These are phyloP conservation scores for Fusarium agapanthi DNA, from an alignment of 2,329 filamentous ascomycete species.

Conservation along the genomic window DNA sequence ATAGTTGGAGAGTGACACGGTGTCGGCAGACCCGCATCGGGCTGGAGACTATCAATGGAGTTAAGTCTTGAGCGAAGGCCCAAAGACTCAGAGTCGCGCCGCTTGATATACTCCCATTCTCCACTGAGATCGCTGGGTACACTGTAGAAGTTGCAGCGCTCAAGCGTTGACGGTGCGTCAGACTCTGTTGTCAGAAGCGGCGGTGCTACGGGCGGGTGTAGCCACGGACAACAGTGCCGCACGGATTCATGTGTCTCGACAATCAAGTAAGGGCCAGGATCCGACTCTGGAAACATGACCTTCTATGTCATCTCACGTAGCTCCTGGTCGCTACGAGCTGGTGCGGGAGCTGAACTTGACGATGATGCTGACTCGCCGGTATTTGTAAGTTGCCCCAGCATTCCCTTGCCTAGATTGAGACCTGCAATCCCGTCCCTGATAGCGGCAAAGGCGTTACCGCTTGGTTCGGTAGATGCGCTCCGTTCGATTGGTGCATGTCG, in stretches of 20 bases:
- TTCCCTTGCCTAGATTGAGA: conserved; percentile 58
- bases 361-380: conserved; percentile 36
- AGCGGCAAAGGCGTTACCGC: conserved; percentile 53
- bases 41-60: not conserved
- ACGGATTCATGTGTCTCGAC: conserved; percentile 44
- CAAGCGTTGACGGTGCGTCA: not conserved
- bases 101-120: conserved; percentile 32
- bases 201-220: not conserved
- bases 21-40: not conserved
- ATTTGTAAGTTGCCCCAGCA: conserved; percentile 49
- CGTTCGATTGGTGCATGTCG: conserved; percentile 51
- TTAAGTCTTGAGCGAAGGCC: not conserved
- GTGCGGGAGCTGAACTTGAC: conserved; percentile 22
- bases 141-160: conserved; percentile 12
- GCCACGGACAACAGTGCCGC: conserved; percentile 13
- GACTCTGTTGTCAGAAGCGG: conserved; percentile 10
- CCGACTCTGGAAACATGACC: conserved; percentile 49
- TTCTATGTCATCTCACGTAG: conserved; percentile 58
- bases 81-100: not conserved
- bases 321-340: conserved; percentile 51
- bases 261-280: conserved; percentile 46
- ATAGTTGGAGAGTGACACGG: not conserved
- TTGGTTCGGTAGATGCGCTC: conserved; percentile 56
- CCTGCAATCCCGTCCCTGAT: conserved; percentile 59
- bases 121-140: conserved; percentile 18